These are phyloP conservation scores for Macadamia integrifolia DNA, from an alignment of 164 flowering plant species.

Conservation along the genomic window DNA sequence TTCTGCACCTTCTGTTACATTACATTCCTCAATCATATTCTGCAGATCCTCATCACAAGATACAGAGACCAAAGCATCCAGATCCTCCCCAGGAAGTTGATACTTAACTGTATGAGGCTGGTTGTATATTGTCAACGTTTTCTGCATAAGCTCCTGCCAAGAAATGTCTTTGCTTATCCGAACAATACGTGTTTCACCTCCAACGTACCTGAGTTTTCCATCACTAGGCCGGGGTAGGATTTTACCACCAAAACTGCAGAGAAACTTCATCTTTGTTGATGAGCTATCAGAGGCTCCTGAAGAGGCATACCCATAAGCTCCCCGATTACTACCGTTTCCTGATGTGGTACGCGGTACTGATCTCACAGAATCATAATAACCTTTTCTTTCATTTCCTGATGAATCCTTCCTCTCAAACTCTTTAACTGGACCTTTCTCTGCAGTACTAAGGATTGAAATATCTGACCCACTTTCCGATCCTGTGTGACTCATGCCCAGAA, in stretches of 20 bases:
- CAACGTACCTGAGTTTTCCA: constrained; percentile 89
- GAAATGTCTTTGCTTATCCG: constrained; percentile 58
- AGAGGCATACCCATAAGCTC: constrained; percentile 40
- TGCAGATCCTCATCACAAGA: constrained; percentile 89
- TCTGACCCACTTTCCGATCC: constrained; percentile 72
- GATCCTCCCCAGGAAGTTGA: constrained; percentile 96
- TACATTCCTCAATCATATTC: constrained; percentile 92
- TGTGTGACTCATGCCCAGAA: constrained; percentile 45
- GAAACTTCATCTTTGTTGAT: constrained; percentile 53
- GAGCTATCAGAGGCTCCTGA: constrained; percentile 48
- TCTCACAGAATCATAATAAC: constrained; percentile 30
- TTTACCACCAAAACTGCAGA: constrained; percentile 93
- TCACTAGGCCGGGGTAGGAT: constrained; percentile 85
- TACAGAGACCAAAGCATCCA: constrained; percentile 91
- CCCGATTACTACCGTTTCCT: constrained; percentile 34
- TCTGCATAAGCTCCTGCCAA: constrained; percentile 65
- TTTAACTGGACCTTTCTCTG: constrained; percentile 30
- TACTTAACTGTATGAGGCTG: constrained; percentile 66
- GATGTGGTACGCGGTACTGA: constrained; percentile 36
- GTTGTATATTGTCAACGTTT: constrained; percentile 36
- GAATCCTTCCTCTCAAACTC: constrained; percentile 42
- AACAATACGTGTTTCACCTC: constrained; percentile 83
- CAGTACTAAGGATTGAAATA: constrained; percentile 32
- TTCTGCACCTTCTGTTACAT: constrained; percentile 37
- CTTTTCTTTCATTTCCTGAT: constrained; percentile 29